Evolutionary conservation across 2,329 filamentous ascomycete genomes (phyloP).

Genomic region (Diaporthe helianthi): DNA sequence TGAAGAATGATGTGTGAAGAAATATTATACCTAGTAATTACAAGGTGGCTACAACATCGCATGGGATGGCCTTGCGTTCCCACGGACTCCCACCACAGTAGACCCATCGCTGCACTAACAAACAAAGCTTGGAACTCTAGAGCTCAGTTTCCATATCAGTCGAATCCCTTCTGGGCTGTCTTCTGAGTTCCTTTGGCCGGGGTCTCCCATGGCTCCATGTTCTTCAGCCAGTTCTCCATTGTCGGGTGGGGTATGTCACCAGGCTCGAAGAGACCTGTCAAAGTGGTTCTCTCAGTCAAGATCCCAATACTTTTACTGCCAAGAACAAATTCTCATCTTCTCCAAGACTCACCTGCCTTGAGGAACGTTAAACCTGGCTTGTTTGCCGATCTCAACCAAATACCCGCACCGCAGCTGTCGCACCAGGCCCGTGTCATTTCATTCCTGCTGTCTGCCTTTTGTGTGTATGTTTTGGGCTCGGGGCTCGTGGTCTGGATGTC

Average conservation of each 20-base stretch:
- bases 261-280: slow-evolving; percentile 1
- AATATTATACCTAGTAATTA: too few relatives aligned
- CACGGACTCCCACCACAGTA: not conserved
- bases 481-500: not conserved
- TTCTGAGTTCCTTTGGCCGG: not conserved
- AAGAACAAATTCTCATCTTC: not conserved
- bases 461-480: not conserved
- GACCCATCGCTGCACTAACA: not conserved
- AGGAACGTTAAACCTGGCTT: slow-evolving; percentile 4
- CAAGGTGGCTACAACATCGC: too few relatives aligned
- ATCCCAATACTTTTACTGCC: not conserved
- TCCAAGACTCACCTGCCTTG: slow-evolving; percentile 2
- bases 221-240: slow-evolving; percentile 12
- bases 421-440: slow-evolving; percentile 9
- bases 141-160: not conserved
- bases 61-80: too few relatives aligned
- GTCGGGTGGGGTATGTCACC: not conserved
- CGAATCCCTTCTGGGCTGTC: not conserved
- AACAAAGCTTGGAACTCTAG: too few relatives aligned
- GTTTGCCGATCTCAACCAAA: slow-evolving; percentile 3
- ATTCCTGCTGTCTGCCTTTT: slow-evolving; percentile 6
- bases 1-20: too few relatives aligned
- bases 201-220: slow-evolving; percentile 4
- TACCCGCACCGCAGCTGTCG: not conserved
- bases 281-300: not conserved